Evolutionary conservation across 305 asterid species (phyloP).

Genomic region (Fraxinus platypoda): DNA sequence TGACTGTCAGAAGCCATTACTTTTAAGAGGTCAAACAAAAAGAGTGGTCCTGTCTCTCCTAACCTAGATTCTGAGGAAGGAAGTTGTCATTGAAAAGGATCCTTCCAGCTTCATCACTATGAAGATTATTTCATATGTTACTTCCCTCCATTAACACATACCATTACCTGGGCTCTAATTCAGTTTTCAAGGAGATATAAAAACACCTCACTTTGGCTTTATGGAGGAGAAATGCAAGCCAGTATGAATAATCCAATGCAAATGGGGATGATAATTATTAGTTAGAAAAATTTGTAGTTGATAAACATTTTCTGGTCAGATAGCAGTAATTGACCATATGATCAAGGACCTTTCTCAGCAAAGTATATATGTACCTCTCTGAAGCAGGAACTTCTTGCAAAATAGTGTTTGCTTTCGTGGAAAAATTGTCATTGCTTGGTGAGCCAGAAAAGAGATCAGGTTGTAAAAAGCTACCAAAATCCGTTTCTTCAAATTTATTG

Average conservation of each 20-base stretch:
- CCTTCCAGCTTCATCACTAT: neutral
- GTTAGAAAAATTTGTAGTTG: neutral
- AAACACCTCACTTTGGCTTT: neutral
- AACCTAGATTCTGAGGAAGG: neutral
- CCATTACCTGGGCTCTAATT: neutral
- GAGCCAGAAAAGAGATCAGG: slow-evolving; percentile 41
- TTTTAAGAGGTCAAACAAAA: neutral
- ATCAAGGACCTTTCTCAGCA: slow-evolving; percentile 8
- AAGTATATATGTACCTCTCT: slow-evolving; percentile 44
- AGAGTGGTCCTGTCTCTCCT: neutral
- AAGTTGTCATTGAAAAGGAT: neutral
- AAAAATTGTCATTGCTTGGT: slow-evolving; percentile 30
- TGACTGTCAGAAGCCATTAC: neutral
- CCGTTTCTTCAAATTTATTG: slow-evolving; percentile 37
- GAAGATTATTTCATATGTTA: neutral
- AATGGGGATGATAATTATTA: slow-evolving; percentile 1
- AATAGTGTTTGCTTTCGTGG: slow-evolving; percentile 28
- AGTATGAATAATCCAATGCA: slow-evolving; percentile 5
- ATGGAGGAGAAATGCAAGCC: neutral
- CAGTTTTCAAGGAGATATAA: neutral
- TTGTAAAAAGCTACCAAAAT: slow-evolving; percentile 43
- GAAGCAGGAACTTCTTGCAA: slow-evolving; percentile 40
- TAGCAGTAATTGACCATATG: slow-evolving; percentile 18
- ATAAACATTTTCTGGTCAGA: slow-evolving; percentile 10
- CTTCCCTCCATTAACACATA: neutral